phyloP scores from a whole-genome alignment of 176 grass and related monocot species.

The Musa beccarii region DNA sequence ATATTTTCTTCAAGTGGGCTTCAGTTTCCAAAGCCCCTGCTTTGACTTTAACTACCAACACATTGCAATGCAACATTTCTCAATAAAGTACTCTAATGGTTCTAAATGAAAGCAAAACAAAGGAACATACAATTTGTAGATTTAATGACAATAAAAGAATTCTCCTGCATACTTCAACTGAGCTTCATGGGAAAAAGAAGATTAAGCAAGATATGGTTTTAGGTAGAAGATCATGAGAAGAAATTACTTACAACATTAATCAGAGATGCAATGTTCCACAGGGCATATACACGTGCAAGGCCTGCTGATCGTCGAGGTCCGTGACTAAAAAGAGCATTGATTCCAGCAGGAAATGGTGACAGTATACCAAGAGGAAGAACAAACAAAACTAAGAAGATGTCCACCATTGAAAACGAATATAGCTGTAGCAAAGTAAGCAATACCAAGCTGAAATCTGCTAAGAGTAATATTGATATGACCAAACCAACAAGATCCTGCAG shows the following conservation, averaged over 20 bases:
- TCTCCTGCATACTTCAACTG: background rate
- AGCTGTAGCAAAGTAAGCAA: constrained; percentile 95
- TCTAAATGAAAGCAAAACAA: no score
- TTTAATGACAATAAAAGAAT: background rate
- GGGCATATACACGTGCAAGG: constrained; percentile 92
- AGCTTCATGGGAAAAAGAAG: background rate
- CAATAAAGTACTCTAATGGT: no score
- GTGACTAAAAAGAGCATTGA: constrained; percentile 99
- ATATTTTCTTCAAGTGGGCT: no score
- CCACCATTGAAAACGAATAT: constrained; percentile 92
- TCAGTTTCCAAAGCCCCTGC: no score
- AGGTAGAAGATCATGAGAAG: background rate
- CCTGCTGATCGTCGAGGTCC: constrained; percentile 88
- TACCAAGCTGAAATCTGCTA: constrained; percentile 94
- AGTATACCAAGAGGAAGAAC: constrained; percentile 96
- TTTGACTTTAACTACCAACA: no score
- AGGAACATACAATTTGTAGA: no score
- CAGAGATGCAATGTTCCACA: constrained; percentile 97
- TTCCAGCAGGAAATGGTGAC: constrained; percentile 93
- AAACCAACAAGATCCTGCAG: constrained; percentile 98
- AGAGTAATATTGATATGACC: constrained; percentile 84
- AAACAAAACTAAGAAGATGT: constrained; percentile 87
- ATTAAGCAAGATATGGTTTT: background rate
- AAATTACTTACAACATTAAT: constrained; percentile 87
- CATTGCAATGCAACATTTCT: no score